Conservation (phyloP, 352 stramenopile species). For the Elongisporangium prolatum region DNA sequence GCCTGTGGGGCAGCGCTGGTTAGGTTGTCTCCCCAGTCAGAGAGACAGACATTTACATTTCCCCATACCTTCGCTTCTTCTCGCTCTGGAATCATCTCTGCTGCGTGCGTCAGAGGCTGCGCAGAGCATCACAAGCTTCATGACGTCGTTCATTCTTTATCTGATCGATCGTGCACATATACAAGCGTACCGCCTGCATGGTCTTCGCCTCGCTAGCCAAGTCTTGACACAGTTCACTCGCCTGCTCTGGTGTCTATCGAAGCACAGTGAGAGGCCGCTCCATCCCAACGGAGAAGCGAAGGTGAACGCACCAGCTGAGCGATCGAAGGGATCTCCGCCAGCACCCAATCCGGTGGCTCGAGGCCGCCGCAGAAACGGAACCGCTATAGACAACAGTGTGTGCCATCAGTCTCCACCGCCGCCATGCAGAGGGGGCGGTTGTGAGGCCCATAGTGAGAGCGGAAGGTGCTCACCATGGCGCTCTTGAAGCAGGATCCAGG, state of each 20-base stretch:
- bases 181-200: not conserved
- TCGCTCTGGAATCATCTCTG: slow-evolving; percentile 10
- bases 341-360: slow-evolving; percentile 61
- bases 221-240: not conserved
- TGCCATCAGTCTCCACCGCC: not conserved
- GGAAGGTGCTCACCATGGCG: not conserved
- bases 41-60: not conserved
- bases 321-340: slow-evolving; percentile 41
- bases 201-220: not conserved
- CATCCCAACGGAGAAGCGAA: not conserved
- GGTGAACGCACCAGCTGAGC: slow-evolving; percentile 4
- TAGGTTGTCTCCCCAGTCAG: not conserved
- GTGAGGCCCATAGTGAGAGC: not conserved
- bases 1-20: slow-evolving; percentile 10
- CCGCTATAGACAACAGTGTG: slow-evolving; percentile 1
- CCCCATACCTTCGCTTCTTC: slow-evolving; percentile 20
- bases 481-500: not conserved
- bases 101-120: slow-evolving; percentile 7
- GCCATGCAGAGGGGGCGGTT: not conserved
- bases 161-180: not conserved
- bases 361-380: slow-evolving; percentile 61
- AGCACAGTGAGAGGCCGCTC: not conserved
- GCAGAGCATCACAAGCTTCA: not conserved
- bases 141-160: too few species aligned
- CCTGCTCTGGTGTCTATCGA: not conserved